Evolutionary conservation across 306 rosid genomes (phyloP).

Genomic region (Inga oerstediana): DNA sequence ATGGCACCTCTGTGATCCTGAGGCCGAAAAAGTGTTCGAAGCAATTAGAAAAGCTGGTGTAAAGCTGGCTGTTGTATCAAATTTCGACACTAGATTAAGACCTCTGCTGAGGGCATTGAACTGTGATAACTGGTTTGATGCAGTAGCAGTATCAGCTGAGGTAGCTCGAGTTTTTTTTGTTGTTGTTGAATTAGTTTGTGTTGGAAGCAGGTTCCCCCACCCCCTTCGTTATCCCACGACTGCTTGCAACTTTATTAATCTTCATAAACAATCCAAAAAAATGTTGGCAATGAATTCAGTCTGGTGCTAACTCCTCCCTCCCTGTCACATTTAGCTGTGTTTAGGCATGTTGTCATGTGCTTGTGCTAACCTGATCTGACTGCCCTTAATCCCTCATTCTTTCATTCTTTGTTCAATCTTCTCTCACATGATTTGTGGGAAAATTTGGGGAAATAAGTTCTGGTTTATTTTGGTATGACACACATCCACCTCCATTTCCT

Average conservation of each 20-base stretch:
- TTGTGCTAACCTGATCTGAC: not conserved
- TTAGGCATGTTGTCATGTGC: not conserved
- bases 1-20: slow-evolving; percentile 95
- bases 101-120: slow-evolving; percentile 76
- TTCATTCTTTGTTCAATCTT: not conserved
- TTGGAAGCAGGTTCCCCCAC: not conserved
- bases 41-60: slow-evolving; percentile 83
- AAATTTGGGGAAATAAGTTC: not conserved
- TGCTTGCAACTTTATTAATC: slow-evolving; percentile 12
- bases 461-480: not conserved
- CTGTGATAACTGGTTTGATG: slow-evolving; percentile 96
- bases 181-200: slow-evolving; percentile 23
- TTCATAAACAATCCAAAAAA: slow-evolving; percentile 19
- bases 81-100: slow-evolving; percentile 90
- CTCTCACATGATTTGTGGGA: not conserved
- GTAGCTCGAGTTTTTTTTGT: slow-evolving; percentile 39
- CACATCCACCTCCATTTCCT: not conserved
- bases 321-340: not conserved
- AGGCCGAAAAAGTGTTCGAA: slow-evolving; percentile 70
- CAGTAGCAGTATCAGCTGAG: slow-evolving; percentile 97
- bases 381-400: not conserved
- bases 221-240: not conserved
- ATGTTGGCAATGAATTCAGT: slow-evolving; percentile 16
- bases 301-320: not conserved
- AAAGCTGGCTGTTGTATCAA: slow-evolving; percentile 82